These are phyloP conservation scores for Elymus sibiricus DNA, from an alignment of 176 grass and related monocot species.

Conservation along the genomic window DNA sequence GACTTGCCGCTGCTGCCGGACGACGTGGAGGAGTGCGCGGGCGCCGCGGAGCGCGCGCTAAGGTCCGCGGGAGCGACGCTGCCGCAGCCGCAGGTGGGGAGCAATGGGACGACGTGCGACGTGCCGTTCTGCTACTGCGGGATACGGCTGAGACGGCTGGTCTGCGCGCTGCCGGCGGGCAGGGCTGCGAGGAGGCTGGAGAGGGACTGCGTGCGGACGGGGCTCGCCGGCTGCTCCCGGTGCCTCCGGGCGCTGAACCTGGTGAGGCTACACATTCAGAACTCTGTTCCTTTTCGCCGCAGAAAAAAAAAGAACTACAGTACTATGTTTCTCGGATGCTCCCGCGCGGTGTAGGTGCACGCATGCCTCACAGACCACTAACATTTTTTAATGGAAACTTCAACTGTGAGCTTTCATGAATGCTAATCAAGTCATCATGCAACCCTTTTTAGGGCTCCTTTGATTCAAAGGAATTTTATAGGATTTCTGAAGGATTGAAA, in stretches of 20 bases:
- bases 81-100: conserved; percentile 15
- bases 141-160: conserved; percentile 55
- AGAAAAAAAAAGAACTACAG: background rate
- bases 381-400: background rate
- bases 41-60: conserved; percentile 57
- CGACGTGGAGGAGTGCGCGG: conserved; percentile 66
- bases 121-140: conserved; percentile 71
- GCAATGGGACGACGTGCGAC: conserved; percentile 62
- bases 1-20: conserved; percentile 68
- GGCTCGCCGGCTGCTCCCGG: conserved; percentile 56
- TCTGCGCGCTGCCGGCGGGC: conserved; percentile 42
- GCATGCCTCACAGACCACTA: background rate
- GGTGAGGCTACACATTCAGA: conserved; percentile 18
- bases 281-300: background rate
- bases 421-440: background rate
- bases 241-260: conserved; percentile 72
- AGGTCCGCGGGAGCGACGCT: conserved; percentile 42
- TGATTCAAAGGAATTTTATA: too few species aligned
- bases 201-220: conserved; percentile 46
- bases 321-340: background rate
- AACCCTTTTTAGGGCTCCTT: background rate
- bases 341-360: background rate
- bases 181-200: conserved; percentile 46
- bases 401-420: background rate
- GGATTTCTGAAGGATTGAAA: too few species aligned